phyloP scores from a whole-genome alignment of 306 rosid species.

The Castanea crenata region DNA sequence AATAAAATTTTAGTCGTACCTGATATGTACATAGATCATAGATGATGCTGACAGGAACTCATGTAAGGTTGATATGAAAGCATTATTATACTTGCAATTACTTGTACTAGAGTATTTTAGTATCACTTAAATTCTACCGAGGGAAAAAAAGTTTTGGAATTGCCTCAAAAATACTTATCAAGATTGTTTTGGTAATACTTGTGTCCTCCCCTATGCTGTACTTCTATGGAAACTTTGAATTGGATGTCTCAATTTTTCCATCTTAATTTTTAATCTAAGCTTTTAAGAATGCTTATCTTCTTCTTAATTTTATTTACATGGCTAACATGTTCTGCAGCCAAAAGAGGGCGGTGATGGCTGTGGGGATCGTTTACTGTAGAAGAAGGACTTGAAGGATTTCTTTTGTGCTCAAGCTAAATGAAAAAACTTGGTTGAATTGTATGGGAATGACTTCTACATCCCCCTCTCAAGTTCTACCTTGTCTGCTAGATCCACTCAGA shows the following conservation, averaged over 20 bases:
- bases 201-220: constrained; percentile 4
- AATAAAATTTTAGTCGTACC: neutral
- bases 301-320: constrained; percentile 1
- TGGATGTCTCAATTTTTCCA: constrained; percentile 3
- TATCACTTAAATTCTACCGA: neutral
- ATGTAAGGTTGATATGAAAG: constrained; percentile 8
- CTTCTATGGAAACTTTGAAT: constrained; percentile 16
- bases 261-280: neutral
- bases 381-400: constrained; percentile 73
- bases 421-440: constrained; percentile 62
- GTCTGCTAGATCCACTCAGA: constrained; percentile 26
- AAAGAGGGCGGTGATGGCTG: constrained; percentile 60
- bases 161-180: too few species aligned
- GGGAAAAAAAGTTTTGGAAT: too few species aligned
- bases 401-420: constrained; percentile 76
- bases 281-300: constrained; percentile 16
- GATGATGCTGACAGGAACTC: neutral
- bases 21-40: neutral
- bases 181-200: neutral
- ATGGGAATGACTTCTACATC: constrained; percentile 49
- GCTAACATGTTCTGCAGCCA: constrained; percentile 53
- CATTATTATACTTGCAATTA: constrained; percentile 5
- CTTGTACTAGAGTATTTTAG: neutral
- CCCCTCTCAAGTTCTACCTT: constrained; percentile 51
- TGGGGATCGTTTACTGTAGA: constrained; percentile 57